phyloP scores from a whole-genome alignment of 805 yeast genomes.

The Barnettozyma californica region DNA sequence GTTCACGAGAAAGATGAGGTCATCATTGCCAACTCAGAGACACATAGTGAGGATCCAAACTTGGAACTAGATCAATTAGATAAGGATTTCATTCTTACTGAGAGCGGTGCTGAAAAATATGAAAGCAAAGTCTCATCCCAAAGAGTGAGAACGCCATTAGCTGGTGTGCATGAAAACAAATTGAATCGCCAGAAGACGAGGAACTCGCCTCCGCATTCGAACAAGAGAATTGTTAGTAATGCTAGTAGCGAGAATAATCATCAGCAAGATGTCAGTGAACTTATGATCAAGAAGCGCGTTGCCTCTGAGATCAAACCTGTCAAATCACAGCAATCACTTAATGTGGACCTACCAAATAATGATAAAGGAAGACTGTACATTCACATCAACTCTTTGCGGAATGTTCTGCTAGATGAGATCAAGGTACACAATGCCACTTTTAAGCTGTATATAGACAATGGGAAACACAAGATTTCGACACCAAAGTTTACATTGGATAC shows the following conservation, averaged over 20 bases:
- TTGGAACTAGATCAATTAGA: background rate
- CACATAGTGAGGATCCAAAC: background rate
- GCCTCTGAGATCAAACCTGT: conserved; percentile 3
- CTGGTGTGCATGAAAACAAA: conserved; percentile 10
- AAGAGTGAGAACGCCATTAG: conserved; percentile 16
- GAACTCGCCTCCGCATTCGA: background rate
- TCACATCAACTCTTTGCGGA: conserved; percentile 44
- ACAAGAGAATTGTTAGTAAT: conserved; percentile 12
- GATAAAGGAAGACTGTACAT: conserved; percentile 39
- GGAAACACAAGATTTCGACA: conserved; percentile 72
- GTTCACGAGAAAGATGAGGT: conserved; percentile 14
- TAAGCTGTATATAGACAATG: conserved; percentile 58
- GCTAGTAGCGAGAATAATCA: conserved; percentile 10
- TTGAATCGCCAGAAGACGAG: conserved; percentile 8
- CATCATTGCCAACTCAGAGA: conserved; percentile 8
- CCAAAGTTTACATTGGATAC: conserved; percentile 35
- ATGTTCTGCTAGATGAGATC: conserved; percentile 41
- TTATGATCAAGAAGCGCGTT: conserved; percentile 4
- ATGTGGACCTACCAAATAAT: conserved; percentile 29
- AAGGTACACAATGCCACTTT: conserved; percentile 39
- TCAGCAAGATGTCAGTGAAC: conserved; percentile 2
- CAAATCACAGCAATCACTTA: conserved; percentile 4
- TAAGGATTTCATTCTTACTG: background rate
- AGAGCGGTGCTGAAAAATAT: conserved; percentile 8
- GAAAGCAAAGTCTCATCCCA: background rate